Evolutionary conservation across 129 eudicot genomes (phyloP), one percentile per base, ranked within the genome.

Genomic region (Artemisia argyi): DNA sequence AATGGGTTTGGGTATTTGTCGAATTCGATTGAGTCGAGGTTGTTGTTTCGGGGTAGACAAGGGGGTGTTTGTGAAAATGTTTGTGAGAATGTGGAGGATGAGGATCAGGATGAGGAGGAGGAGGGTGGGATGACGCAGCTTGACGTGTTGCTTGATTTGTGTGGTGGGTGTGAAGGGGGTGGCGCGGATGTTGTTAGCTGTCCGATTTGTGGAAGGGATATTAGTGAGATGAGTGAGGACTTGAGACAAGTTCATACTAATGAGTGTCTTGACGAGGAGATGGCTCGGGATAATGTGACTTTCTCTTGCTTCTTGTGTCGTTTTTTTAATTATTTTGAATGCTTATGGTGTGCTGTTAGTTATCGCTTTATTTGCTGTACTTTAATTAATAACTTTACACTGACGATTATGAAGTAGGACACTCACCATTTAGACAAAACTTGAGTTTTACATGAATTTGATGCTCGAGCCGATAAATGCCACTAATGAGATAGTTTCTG

Each of bases 161-260:
- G 96, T 71, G 87, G 96, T 70, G 79, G 78, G 0, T 83, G 73
- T 10, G 91, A 42, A 39, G 87, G 73, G 50, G 80, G n/a, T 70
- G 80, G 2, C 53, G 72, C 59, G 66, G 83, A 55, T 72, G 18
- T 39, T 12, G 66, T 89, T 63, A 72, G 66, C 20, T 95, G 99
- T 66, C 99, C 99, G 0, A 42, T 95, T 42, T 95, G 99, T 72
- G 89, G 87, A 59, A 19, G 65, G 42, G 97, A 90, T 71, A 84
- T 95, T 51, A 84, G 97, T 30, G 76, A 62, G 46, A 30, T 88
- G 96, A 78, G 76, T 59, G 91, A 86, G 65, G 89, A 86, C 13
- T 9, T 72, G 26, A 80, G 83, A 65, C 91, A 84, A 72, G 65
- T 78, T 62, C 99, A 95, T 76, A 91, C 96, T 2, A 95, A 95